These are phyloP conservation scores for Candida sakaeoensis DNA, from an alignment of 805 yeast species.

Conservation along the genomic window DNA sequence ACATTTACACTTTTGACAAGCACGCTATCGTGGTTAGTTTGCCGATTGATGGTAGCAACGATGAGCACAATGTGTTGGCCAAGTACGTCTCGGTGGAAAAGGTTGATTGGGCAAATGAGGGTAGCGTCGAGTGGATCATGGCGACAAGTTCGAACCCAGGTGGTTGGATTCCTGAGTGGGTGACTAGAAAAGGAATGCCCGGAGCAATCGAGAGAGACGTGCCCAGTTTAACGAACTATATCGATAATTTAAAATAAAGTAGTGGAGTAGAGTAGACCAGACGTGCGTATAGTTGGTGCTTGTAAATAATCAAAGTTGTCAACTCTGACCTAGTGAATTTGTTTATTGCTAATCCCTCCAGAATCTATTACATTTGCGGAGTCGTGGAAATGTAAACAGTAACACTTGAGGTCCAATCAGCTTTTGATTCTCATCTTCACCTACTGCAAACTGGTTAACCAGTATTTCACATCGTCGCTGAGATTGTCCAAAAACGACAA, in stretches of 20 bases:
- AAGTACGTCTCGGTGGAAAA: slow-evolving; percentile 36
- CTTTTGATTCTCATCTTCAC: background rate
- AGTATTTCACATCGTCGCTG: slow-evolving; percentile 39
- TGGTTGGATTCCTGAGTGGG: slow-evolving; percentile 36
- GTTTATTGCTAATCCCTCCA: no score
- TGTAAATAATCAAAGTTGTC: no score
- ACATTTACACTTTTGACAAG: slow-evolving; percentile 18
- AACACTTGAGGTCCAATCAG: no score
- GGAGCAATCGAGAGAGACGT: slow-evolving; percentile 39
- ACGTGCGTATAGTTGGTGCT: no score
- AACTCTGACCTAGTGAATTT: no score
- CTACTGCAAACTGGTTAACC: slow-evolving; percentile 26
- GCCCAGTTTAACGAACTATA: slow-evolving; percentile 30
- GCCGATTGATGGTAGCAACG: slow-evolving; percentile 19
- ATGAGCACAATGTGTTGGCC: slow-evolving; percentile 23
- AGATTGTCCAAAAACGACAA: slow-evolving; percentile 38
- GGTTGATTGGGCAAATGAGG: slow-evolving; percentile 19
- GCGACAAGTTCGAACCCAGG: slow-evolving; percentile 37
- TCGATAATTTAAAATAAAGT: background rate
- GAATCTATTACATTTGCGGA: no score
- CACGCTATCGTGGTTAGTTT: slow-evolving; percentile 30
- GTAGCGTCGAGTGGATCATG: slow-evolving; percentile 33
- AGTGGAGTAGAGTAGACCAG: no score
- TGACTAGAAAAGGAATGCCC: slow-evolving; percentile 26
- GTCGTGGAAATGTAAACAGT: no score